Evolutionary conservation across 2,329 filamentous ascomycete species (phyloP), one percentile per base, ranked within the genome.

Genomic region (Trichoderma sp.): DNA sequence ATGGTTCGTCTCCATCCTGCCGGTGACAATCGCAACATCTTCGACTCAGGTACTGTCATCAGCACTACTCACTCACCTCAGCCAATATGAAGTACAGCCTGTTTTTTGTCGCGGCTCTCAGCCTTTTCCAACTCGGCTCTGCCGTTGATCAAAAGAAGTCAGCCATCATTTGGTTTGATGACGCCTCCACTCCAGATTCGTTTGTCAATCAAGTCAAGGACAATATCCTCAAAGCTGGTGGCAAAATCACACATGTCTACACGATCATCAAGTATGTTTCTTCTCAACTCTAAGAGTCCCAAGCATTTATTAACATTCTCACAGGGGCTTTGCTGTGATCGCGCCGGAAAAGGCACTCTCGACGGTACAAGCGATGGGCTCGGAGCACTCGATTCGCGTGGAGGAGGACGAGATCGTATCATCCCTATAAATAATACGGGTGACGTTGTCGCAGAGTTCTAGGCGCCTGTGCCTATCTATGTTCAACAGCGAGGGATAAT

Each of bases 161-260:
- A 43, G 89, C 97, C 74, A 90, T 98, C 76, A 86, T 98, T 77
- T 93, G 88, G 78, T 97, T 94, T 79, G 89, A 92, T 28, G 84
- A 90, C 66, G 86, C 88, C 62, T 92, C 90, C 15, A 76, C 83
- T 3, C 91, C 93, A 23, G 84, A 91, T 74, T 86, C 85, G 43
- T 84, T 97, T 43, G 80, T 97, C 36, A 83, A 90, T 26, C 81
- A 92, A 70, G 94, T 93, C 58, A 96, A 92, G 84, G 82, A 91
- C 55, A 88, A 88, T 3, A 90, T 97, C 76, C 82, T 85, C 67
- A 85, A 90, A 59, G 90, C 90, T 50, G 93, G 93, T 64, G 93
- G 93, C 50, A 82, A 88, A 64, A 93, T 97, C 76, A 96, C 92
- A 26, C 93, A 97, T 83, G 88, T 91, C 77, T 96, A 93, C 81